Conservation (phyloP, 352 stramenopile species). For the Aphanomyces stellatus region DNA sequence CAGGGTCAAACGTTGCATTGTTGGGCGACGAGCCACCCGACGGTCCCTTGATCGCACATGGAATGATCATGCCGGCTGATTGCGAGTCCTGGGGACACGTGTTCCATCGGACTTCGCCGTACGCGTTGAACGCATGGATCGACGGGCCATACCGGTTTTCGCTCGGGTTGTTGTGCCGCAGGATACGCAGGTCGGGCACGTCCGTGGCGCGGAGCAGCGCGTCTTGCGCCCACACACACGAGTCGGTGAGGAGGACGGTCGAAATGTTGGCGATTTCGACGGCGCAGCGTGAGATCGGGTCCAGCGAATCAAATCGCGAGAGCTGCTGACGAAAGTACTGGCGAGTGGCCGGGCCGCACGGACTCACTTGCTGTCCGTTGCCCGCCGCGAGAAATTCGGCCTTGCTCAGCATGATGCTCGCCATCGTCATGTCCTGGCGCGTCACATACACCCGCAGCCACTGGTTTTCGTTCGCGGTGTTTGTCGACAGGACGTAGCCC, state of each 20-base stretch:
- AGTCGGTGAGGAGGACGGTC: neutral
- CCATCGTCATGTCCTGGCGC: neutral
- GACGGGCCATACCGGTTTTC: neutral
- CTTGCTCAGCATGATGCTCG: neutral
- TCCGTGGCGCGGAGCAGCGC: neutral
- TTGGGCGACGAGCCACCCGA: neutral
- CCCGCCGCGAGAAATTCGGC: neutral
- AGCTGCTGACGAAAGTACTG: neutral
- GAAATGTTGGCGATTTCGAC: neutral
- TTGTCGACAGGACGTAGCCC: neutral
- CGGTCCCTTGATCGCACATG: neutral
- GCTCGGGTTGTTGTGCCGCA: neutral
- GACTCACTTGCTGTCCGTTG: neutral
- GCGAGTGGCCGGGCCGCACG: neutral
- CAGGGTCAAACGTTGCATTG: neutral
- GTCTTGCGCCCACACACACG: neutral
- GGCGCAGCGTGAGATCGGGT: neutral
- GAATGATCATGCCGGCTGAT: neutral
- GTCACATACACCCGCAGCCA: neutral
- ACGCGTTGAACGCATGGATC: neutral
- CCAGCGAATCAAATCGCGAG: neutral
- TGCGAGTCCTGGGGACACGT: neutral
- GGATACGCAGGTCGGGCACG: neutral
- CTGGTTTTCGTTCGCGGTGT: neutral
- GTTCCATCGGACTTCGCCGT: neutral